Percentiles rank a stretch among this genome's conserved stretches.
These are phyloP conservation scores for Microsporum canis DNA, from an alignment of 2,329 filamentous ascomycete species.

Conservation along the genomic window DNA sequence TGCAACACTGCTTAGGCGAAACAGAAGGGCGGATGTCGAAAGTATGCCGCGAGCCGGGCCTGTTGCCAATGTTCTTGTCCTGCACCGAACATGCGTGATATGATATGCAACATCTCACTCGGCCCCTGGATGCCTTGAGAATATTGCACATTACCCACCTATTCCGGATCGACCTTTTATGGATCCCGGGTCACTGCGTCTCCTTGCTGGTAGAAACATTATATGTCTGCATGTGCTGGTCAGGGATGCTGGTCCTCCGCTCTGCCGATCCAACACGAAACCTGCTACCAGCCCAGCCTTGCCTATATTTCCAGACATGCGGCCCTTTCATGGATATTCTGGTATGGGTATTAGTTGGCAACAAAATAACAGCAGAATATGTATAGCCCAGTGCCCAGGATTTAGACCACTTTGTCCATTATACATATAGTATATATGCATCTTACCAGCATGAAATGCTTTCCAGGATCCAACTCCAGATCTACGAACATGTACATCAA, in stretches of 20 bases:
- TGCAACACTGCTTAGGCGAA: neutral
- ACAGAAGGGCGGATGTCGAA: neutral
- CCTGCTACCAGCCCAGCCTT: neutral
- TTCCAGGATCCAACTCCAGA: neutral
- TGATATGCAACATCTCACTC: neutral
- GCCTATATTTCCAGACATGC: neutral
- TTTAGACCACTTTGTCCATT: neutral
- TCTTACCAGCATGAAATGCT: neutral
- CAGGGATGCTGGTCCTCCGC: neutral
- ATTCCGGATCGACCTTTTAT: neutral
- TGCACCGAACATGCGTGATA: neutral
- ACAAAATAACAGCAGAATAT: neutral
- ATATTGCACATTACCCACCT: neutral
- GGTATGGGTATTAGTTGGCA: neutral
- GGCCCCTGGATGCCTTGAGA: neutral
- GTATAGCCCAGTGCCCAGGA: neutral
- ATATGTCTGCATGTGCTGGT: neutral
- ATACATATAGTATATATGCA: neutral
- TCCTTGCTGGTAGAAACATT: neutral
- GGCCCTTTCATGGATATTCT: no score
- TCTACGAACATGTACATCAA: neutral
- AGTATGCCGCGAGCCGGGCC: neutral
- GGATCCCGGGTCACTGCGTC: neutral
- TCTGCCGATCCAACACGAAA: neutral
- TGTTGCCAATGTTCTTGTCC: neutral